Conservation (phyloP, 441 rosid species). For the Euphorbia schlechtendalii region DNA sequence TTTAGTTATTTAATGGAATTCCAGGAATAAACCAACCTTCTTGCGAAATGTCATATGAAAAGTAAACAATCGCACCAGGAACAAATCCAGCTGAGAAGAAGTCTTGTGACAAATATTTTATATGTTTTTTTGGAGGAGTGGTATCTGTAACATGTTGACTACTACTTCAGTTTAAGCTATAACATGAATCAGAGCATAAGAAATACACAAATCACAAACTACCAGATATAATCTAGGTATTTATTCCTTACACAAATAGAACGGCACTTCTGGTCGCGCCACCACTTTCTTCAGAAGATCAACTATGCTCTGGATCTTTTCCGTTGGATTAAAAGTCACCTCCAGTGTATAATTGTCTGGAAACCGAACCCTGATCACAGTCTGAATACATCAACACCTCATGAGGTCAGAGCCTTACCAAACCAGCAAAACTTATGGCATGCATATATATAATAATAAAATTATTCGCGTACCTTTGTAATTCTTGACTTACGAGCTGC, state of each 20-base stretch:
- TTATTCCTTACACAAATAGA: conserved; percentile 80
- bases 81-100: conserved; percentile 75
- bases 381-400: conserved; percentile 15
- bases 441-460: not conserved
- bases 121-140: conserved; percentile 82
- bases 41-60: conserved; percentile 56
- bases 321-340: conserved; percentile 22
- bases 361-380: conserved; percentile 74
- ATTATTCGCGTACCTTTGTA: conserved; percentile 45
- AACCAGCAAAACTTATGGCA: not conserved
- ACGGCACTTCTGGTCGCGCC: conserved; percentile 58
- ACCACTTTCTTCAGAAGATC: conserved; percentile 56
- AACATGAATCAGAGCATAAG: not conserved
- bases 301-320: conserved; percentile 65
- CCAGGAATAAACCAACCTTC: conserved; percentile 42
- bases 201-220: not conserved
- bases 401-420: conserved; percentile 3
- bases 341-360: conserved; percentile 55
- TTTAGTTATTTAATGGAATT: conserved; percentile 1
- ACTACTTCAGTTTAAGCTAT: conserved; percentile 12
- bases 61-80: conserved; percentile 94
- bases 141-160: conserved; percentile 44
- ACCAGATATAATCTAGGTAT: too few species aligned
- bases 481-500: conserved; percentile 66
- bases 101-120: conserved; percentile 70